Evolutionary conservation across 192 early-diverging fungal species (phyloP).

Genomic region (Gryganskiella cystojenkinii): DNA sequence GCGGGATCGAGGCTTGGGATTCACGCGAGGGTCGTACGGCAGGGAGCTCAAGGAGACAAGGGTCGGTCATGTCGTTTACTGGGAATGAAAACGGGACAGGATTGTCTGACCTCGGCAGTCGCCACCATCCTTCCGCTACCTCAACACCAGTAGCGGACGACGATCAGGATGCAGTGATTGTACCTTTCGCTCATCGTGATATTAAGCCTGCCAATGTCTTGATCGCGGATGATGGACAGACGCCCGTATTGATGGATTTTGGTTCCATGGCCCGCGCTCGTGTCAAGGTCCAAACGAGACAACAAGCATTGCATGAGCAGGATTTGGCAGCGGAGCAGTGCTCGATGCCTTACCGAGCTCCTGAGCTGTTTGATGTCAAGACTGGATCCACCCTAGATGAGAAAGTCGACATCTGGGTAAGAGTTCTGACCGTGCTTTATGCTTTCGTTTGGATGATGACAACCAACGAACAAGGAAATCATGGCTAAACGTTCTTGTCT

Average conservation of each 20-base stretch:
- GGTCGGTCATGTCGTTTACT: conserved; percentile 19
- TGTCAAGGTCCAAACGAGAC: conserved; percentile 62
- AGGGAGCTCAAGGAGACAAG: conserved; percentile 28
- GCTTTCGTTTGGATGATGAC: not conserved
- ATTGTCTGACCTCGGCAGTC: conserved; percentile 22
- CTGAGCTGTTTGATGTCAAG: conserved; percentile 85
- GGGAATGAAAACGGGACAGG: conserved; percentile 36
- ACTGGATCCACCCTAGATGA: conserved; percentile 67
- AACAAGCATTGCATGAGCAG: conserved; percentile 73
- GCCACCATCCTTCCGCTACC: not conserved
- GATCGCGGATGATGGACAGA: conserved; percentile 70
- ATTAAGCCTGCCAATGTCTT: conserved; percentile 83
- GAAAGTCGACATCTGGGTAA: conserved; percentile 82
- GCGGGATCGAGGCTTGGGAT: conserved; percentile 42
- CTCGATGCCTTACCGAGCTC: conserved; percentile 81
- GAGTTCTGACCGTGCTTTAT: conserved; percentile 1
- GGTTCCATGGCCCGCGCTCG: conserved; percentile 73
- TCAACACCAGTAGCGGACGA: conserved; percentile 17
- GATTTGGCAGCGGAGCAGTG: conserved; percentile 78
- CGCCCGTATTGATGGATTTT: conserved; percentile 83
- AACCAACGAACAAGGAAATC: not conserved
- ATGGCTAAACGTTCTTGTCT: not conserved
- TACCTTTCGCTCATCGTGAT: conserved; percentile 76
- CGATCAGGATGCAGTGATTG: conserved; percentile 45
- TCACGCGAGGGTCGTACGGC: conserved; percentile 29